Evolutionary conservation across 805 yeast genomes (phyloP).

Genomic region (Starmerella roubikii): DNA sequence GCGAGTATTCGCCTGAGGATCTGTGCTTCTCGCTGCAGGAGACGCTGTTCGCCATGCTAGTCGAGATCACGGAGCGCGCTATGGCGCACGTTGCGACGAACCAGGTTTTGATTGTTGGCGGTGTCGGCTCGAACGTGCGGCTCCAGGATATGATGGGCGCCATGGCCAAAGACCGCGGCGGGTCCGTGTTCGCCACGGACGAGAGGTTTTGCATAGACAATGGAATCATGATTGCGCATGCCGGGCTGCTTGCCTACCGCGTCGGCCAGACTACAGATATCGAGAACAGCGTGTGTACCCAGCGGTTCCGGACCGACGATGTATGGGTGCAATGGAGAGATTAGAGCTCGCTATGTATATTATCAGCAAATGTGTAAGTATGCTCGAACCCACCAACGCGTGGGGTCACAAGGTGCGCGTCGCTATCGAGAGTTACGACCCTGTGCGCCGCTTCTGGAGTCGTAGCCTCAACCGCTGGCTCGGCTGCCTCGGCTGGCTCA

Average conservation of each 20-base stretch:
- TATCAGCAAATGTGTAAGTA: not conserved
- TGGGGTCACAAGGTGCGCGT: not conserved
- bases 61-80: slow-evolving; percentile 94
- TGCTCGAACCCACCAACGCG: not conserved
- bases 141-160: slow-evolving; percentile 92
- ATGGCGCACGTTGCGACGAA: slow-evolving; percentile 90
- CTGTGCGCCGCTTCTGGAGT: too few species aligned
- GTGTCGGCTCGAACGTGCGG: slow-evolving; percentile 91
- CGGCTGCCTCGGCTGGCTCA: too few species aligned
- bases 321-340: slow-evolving; percentile 86
- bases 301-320: slow-evolving; percentile 88
- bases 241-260: slow-evolving; percentile 76
- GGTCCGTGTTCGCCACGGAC: slow-evolving; percentile 86
- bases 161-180: slow-evolving; percentile 83
- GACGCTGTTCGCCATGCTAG: slow-evolving; percentile 85
- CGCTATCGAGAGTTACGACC: too few species aligned
- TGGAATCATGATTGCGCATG: slow-evolving; percentile 98
- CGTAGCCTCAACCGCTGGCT: too few species aligned
- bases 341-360: slow-evolving; percentile 9
- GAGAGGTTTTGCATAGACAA: slow-evolving; percentile 95
- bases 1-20: slow-evolving; percentile 55
- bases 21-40: slow-evolving; percentile 89
- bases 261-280: slow-evolving; percentile 55
- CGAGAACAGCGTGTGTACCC: slow-evolving; percentile 72
- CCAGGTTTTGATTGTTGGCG: slow-evolving; percentile 91